These are phyloP conservation scores for Russula lepida DNA, from an alignment of 768 basidiomycete genomes.

Conservation along the genomic window DNA sequence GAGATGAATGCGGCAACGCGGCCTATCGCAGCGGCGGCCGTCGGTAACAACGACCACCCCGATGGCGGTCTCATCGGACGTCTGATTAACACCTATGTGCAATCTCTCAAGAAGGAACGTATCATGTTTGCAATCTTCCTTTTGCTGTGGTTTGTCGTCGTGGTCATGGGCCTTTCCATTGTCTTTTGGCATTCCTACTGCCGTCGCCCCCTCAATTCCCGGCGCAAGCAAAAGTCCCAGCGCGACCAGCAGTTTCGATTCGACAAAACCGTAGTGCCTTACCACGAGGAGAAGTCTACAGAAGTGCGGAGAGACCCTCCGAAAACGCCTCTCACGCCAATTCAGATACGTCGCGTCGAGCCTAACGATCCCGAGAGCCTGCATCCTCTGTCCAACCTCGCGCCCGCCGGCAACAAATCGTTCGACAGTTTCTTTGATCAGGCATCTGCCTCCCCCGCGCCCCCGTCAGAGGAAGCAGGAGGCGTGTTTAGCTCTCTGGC, in stretches of 20 bases:
- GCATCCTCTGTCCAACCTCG: conserved; percentile 22
- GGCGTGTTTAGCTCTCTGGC: conserved; percentile 2
- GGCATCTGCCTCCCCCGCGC: conserved; percentile 20
- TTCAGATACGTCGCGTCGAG: conserved; percentile 32
- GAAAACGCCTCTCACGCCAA: conserved; percentile 20
- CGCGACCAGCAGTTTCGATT: conserved; percentile 21
- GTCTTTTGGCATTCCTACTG: conserved; percentile 69
- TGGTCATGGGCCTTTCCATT: conserved; percentile 65
- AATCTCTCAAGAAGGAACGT: conserved; percentile 68
- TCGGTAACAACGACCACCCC: conserved; percentile 44
- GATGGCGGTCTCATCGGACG: conserved; percentile 59
- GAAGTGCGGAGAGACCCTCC: conserved; percentile 26
- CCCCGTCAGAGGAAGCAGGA: not conserved
- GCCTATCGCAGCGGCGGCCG: conserved; percentile 79
- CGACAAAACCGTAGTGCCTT: conserved; percentile 20
- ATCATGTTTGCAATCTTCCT: conserved; percentile 80
- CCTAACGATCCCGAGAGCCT: conserved; percentile 33
- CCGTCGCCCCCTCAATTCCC: conserved; percentile 34
- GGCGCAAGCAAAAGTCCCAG: conserved; percentile 33
- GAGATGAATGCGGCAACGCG: conserved; percentile 64
- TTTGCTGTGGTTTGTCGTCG: conserved; percentile 74
- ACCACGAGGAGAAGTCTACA: conserved; percentile 21
- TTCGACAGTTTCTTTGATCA: conserved; percentile 40
- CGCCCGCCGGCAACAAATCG: conserved; percentile 33
- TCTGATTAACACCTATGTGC: conserved; percentile 65